Evolutionary conservation across 495 filamentous ascomycete genomes (phyloP).

Genomic region (Hyaloscypha hepaticicola): DNA sequence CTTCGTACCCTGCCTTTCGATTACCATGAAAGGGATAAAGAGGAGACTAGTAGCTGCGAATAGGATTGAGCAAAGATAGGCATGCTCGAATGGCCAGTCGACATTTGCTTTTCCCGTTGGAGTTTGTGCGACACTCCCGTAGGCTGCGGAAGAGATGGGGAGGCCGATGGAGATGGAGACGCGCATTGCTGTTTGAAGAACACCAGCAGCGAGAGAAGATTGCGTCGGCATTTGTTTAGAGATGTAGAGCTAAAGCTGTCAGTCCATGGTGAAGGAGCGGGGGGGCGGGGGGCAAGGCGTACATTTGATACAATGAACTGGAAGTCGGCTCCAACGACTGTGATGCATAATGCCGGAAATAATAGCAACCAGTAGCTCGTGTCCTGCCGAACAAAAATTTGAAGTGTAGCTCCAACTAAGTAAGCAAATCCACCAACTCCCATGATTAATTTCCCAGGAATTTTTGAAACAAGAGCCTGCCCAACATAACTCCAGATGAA

Average conservation of each 20-base stretch:
- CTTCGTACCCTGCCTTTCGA: constrained; percentile 33
- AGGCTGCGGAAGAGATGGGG: constrained; percentile 37
- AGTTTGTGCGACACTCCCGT: constrained; percentile 31
- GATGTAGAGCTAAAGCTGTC: constrained; percentile 31
- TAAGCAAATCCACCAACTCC: constrained; percentile 32
- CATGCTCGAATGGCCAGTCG: constrained; percentile 36
- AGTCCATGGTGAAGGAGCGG: not conserved
- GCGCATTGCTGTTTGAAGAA: constrained; percentile 39
- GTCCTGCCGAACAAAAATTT: constrained; percentile 36
- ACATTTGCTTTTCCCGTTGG: constrained; percentile 25
- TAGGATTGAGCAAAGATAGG: constrained; percentile 35
- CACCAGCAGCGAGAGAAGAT: constrained; percentile 37
- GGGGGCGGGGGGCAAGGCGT: constrained; percentile 13
- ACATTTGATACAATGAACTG: constrained; percentile 42
- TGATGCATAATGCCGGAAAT: constrained; percentile 38
- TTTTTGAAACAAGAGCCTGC: constrained; percentile 35
- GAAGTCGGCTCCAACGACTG: constrained; percentile 41
- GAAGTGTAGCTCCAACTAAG: constrained; percentile 35
- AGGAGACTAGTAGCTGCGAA: constrained; percentile 34
- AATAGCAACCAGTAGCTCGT: constrained; percentile 38
- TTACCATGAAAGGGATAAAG: constrained; percentile 38
- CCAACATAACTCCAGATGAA: constrained; percentile 39
- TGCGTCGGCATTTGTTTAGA: constrained; percentile 30
- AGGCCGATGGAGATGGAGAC: constrained; percentile 40
- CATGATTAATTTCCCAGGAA: constrained; percentile 35